Evolutionary conservation across 2,329 filamentous ascomycete species (phyloP), one percentile per base, ranked within the genome.

Genomic region (Epichloe gansuensis): DNA sequence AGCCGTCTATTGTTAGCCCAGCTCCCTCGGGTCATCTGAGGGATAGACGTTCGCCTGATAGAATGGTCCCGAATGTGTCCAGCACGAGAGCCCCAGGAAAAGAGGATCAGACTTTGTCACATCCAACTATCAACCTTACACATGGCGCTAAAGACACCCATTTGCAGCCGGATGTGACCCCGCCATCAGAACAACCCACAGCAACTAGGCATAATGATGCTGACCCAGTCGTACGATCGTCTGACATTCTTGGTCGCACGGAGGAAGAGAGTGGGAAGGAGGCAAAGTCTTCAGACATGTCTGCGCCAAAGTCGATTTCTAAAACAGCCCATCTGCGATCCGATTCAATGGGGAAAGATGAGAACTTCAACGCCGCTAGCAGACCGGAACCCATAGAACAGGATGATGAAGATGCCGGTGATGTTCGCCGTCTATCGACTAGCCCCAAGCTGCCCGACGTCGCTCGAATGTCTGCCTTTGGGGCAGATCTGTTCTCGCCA

Each of bases 191-290:
- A 23, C 35, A 50, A 17, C 15, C n/a, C 13, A 8, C 17, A 40
- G 17, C n/a, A 34, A 8, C 12, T n/a, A 15, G 17, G 38, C 38
- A 34, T 17, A 8, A 36, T 12, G 8, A 27, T 31, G 4, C 17
- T 27, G 25, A 42, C 9, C 11, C 13, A 17, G 15, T 27, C 17
- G 12, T 36, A 15, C 21, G 25, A 39, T 86, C 88, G 2, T 78
- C 84, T 12, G 87, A 94, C 58, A 84, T 90, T 42, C 90, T 91
- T 64, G 84, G 78, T 61, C 80, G 84, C 5, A 74, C 84, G 64
- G 79, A 79, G 50, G 84, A 87, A 56, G 84, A 87, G 55, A 75
- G 70, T 57, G 74, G 78, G 57, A 69, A 75, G 39, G 72, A 73
- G 17, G 2, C 38, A 23, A 5, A 44, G 52, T 80, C 78, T 1